Percentiles rank a stretch among this genome's conserved stretches.
Conservation (phyloP, 306 rosid species). For the Sophora flavescens region DNA sequence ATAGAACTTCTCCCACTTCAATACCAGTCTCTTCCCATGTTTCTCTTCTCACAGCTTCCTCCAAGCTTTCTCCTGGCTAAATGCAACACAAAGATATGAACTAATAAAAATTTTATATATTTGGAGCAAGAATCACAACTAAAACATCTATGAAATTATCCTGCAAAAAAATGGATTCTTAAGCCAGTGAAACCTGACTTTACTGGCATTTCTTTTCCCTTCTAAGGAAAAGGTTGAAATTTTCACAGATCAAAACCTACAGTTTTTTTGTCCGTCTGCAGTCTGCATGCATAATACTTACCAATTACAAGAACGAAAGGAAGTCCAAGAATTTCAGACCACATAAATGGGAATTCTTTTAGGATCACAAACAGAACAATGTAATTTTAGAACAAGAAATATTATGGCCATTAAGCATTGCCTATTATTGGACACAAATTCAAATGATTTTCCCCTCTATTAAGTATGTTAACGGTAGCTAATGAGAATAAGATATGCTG, state of each 20-base stretch:
- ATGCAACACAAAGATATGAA: constrained; percentile 37
- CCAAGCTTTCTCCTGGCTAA: constrained; percentile 97
- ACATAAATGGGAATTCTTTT: not conserved
- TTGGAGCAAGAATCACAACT: not conserved
- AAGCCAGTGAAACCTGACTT: constrained; percentile 39
- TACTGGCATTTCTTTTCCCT: constrained; percentile 31
- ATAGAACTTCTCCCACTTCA: constrained; percentile 91
- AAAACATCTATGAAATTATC: constrained; percentile 19
- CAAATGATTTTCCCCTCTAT: constrained; percentile 6
- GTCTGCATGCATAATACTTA: constrained; percentile 2
- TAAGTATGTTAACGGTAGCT: constrained; percentile 16
- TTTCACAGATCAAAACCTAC: constrained; percentile 20
- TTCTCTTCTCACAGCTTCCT: constrained; percentile 97
- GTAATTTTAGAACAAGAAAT: constrained; percentile 7
- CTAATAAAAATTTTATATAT: constrained; percentile 24
- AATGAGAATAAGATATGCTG: constrained; percentile 1
- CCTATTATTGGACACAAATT: constrained; percentile 8
- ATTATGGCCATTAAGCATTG: not conserved
- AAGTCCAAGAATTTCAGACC: constrained; percentile 22
- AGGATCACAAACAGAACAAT: constrained; percentile 29
- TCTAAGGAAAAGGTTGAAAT: constrained; percentile 17
- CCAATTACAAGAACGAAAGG: constrained; percentile 30
- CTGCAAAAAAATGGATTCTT: constrained; percentile 24
- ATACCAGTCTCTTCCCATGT: constrained; percentile 97
- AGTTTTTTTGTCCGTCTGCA: constrained; percentile 23